phyloP scores from a whole-genome alignment of 768 basidiomycete species.

The Ephemerocybe angulata region DNA sequence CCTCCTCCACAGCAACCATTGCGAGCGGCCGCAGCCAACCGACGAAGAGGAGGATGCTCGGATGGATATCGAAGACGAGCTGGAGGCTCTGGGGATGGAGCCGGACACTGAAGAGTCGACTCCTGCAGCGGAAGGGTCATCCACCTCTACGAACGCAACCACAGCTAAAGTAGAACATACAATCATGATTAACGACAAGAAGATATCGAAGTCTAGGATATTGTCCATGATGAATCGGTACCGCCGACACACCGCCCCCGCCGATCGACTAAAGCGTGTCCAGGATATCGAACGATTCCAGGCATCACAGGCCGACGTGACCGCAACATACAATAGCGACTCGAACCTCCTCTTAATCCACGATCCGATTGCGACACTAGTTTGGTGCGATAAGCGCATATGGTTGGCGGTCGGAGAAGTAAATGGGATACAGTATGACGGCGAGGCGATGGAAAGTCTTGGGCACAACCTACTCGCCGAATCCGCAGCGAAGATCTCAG shows the following conservation, averaged over 20 bases:
- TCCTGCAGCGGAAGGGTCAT: too few species aligned
- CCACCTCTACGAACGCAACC: too few species aligned
- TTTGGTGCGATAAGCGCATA: too few species aligned
- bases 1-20: too few species aligned
- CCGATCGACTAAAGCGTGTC: neutral
- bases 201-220: neutral
- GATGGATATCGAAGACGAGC: neutral
- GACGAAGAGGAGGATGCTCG: neutral
- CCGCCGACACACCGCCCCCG: neutral
- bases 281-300: neutral
- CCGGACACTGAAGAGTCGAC: neutral
- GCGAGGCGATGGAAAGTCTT: too few species aligned
- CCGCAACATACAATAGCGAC: neutral
- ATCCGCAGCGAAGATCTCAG: too few species aligned
- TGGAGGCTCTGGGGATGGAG: neutral
- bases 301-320: neutral
- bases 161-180: neutral
- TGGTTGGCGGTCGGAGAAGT: too few species aligned
- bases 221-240: neutral
- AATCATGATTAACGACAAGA: neutral
- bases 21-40: too few species aligned
- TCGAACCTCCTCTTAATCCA: slow-evolving; percentile 3
- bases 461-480: too few species aligned
- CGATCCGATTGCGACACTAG: too few species aligned
- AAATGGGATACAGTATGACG: too few species aligned